Conservation (phyloP, 106 monocot genomes). For the Acanthochlamys bracteata region DNA sequence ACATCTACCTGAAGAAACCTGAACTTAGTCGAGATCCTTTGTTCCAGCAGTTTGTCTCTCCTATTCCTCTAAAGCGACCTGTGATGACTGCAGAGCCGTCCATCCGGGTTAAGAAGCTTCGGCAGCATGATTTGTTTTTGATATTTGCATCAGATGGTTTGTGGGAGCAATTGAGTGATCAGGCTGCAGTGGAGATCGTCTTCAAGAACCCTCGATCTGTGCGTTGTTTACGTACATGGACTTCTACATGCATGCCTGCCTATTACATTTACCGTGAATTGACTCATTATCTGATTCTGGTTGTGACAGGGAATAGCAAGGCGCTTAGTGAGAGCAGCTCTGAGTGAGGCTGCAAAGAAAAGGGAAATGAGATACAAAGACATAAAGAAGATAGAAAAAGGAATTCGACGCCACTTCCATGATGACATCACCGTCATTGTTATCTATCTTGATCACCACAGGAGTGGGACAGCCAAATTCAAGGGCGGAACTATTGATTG, state of each 20-base stretch:
- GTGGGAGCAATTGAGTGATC: constrained; percentile 37
- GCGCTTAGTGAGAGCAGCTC: constrained; percentile 27
- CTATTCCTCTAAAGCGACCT: constrained; percentile 26
- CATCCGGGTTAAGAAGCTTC: constrained; percentile 13
- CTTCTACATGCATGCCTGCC: background rate
- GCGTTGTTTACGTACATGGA: background rate
- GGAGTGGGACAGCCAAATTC: background rate
- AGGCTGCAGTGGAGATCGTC: constrained; percentile 32
- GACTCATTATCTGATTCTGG: background rate
- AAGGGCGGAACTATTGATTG: background rate
- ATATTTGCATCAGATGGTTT: constrained; percentile 43
- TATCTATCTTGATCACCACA: constrained; percentile 17
- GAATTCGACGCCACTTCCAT: constrained; percentile 20
- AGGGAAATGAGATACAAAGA: constrained; percentile 24
- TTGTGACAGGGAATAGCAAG: constrained; percentile 21
- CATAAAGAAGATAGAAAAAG: constrained; percentile 18
- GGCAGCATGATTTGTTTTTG: constrained; percentile 24
- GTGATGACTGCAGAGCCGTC: constrained; percentile 38
- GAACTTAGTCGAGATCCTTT: constrained; percentile 29
- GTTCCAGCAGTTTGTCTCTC: constrained; percentile 26
- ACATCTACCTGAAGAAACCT: constrained; percentile 42
- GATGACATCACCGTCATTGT: constrained; percentile 24
- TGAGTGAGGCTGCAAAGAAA: constrained; percentile 25
- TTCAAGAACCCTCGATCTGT: constrained; percentile 26
- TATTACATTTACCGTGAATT: background rate